A percentile compares a stretch with the other conserved stretches of the same genome.
Evolutionary conservation across 2,329 filamentous ascomycete species (phyloP).

Genomic region (Monilinia polystroma): DNA sequence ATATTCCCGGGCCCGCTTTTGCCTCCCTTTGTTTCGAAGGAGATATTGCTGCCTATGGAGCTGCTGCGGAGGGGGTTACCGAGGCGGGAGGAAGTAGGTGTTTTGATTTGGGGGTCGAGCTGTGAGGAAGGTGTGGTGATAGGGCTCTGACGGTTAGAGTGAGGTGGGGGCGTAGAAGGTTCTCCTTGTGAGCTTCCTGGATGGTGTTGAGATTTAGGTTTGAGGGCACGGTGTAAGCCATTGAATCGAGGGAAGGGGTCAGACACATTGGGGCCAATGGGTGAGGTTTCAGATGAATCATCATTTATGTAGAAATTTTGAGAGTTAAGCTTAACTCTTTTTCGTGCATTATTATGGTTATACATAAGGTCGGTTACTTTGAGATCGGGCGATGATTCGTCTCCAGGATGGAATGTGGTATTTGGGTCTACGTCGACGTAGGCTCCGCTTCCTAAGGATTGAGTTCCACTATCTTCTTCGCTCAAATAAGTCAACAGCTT

Average conservation of each 20-base stretch:
- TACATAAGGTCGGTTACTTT: background rate
- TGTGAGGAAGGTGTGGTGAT: background rate
- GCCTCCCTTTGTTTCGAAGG: conserved; percentile 29
- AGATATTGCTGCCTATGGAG: conserved; percentile 36
- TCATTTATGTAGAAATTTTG: conserved; percentile 20
- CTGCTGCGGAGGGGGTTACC: conserved; percentile 23
- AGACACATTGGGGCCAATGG: background rate
- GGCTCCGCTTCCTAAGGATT: conserved; percentile 24
- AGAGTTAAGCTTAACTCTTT: conserved; percentile 8
- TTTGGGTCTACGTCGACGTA: conserved; percentile 20
- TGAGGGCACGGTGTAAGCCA: background rate
- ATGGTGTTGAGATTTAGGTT: background rate
- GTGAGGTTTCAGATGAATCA: conserved; percentile 29
- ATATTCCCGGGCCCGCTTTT: conserved; percentile 11
- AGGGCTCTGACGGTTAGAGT: conserved; percentile 7
- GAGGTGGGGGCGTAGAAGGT: conserved; percentile 27
- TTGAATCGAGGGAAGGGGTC: conserved; percentile 1
- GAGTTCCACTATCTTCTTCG: conserved; percentile 31
- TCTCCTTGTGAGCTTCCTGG: background rate
- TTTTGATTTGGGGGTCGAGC: background rate
- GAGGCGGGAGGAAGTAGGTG: background rate
- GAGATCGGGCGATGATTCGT: conserved; percentile 19
- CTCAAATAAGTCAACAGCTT: conserved; percentile 28
- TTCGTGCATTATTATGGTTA: conserved; percentile 19
- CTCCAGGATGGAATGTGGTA: background rate